Percentiles rank a stretch among this genome's conserved stretches.
phyloP scores from a whole-genome alignment of 371 early-diverging fungal genomes.

The Mortierella sp. region DNA sequence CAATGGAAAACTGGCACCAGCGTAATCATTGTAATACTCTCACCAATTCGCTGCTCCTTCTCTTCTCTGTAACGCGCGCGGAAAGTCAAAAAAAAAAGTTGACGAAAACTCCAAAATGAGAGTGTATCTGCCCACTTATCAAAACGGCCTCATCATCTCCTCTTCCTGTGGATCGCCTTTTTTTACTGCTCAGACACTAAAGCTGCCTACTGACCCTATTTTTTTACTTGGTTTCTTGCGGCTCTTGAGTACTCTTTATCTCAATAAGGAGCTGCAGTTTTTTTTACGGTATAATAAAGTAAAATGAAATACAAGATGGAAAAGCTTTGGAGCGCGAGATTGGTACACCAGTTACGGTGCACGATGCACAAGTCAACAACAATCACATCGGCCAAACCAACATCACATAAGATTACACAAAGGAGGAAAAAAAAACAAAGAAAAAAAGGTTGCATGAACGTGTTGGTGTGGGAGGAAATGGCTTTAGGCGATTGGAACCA shows the following conservation, averaged over 20 bases:
- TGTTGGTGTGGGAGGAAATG: constrained; percentile 1
- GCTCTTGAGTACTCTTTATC: neutral
- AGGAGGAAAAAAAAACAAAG: neutral
- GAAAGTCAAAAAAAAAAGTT: constrained; percentile 1
- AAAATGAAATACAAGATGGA: neutral
- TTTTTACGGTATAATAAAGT: too few species aligned
- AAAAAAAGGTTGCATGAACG: constrained; percentile 6
- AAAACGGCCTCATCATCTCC: neutral
- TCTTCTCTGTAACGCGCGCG: neutral
- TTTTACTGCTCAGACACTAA: neutral
- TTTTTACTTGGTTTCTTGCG: neutral
- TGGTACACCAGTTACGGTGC: neutral
- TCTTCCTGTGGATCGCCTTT: neutral
- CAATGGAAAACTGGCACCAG: constrained; percentile 1
- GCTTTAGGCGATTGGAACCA: neutral
- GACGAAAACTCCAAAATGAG: neutral
- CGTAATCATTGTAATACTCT: too few species aligned
- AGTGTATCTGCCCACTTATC: neutral
- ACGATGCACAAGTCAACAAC: neutral
- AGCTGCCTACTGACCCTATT: constrained; percentile 23
- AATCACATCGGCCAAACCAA: neutral
- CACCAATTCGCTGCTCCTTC: too few species aligned
- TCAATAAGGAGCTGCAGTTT: too few species aligned
- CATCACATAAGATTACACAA: constrained; percentile 1
- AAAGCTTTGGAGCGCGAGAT: neutral